These are phyloP conservation scores for Gynostemma pentaphyllum DNA, from an alignment of 306 rosid species.

Conservation along the genomic window DNA sequence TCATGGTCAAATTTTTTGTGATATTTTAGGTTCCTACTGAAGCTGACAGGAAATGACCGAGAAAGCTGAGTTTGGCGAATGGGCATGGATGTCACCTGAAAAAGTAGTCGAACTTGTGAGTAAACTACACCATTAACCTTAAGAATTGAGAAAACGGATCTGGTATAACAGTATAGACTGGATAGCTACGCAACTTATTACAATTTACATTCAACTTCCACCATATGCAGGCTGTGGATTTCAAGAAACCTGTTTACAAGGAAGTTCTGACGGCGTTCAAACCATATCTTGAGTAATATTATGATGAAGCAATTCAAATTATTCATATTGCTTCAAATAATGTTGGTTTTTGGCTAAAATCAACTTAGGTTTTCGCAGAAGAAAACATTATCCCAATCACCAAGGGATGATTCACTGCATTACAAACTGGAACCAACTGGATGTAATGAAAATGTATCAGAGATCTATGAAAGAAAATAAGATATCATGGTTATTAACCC, in stretches of 20 bases:
- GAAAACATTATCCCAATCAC: neutral
- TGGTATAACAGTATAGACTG: neutral
- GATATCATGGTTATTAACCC: too few relatives aligned
- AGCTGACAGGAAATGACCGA: slow-evolving; percentile 70
- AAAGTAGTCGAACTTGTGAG: slow-evolving; percentile 52
- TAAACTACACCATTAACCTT: neutral
- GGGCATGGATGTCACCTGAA: slow-evolving; percentile 77
- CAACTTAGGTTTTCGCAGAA: neutral
- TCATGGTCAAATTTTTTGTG: neutral
- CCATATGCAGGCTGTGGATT: slow-evolving; percentile 69
- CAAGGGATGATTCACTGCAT: too few relatives aligned
- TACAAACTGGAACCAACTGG: neutral
- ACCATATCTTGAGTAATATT: slow-evolving; percentile 40
- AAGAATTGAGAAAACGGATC: neutral
- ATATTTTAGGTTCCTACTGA: slow-evolving; percentile 60
- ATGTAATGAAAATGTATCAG: too few relatives aligned
- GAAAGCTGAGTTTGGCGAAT: slow-evolving; percentile 87
- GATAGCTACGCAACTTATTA: too few relatives aligned
- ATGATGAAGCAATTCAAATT: neutral
- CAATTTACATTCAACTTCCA: slow-evolving; percentile 4
- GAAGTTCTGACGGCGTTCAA: slow-evolving; percentile 51
- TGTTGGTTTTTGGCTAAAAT: neutral
- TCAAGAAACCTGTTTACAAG: slow-evolving; percentile 87
- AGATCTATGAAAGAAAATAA: too few relatives aligned
- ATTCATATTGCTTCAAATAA: neutral